phyloP scores from a whole-genome alignment of 352 stramenopile genomes.

The Pythium guiyangense region DNA sequence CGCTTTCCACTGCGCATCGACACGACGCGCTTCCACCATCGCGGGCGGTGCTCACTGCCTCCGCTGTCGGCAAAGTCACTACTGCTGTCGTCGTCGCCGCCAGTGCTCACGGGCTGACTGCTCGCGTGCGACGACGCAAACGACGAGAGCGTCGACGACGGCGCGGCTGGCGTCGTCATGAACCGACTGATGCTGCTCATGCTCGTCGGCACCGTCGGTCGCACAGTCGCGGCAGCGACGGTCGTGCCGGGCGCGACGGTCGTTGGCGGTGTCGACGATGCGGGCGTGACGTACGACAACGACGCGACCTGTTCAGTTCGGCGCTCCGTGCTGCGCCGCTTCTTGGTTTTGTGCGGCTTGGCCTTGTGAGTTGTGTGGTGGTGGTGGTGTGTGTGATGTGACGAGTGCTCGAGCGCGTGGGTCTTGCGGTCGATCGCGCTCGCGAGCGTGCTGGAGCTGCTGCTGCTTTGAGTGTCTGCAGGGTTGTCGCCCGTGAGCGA shows the following conservation, averaged over 20 bases:
- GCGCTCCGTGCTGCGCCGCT: background rate
- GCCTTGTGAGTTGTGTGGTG: too few relatives aligned
- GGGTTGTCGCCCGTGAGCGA: too few relatives aligned
- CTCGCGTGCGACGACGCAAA: slow-evolving; percentile 15
- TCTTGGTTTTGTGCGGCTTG: background rate
- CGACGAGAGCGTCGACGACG: slow-evolving; percentile 11
- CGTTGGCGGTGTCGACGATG: background rate
- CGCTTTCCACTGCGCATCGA: slow-evolving; percentile 23
- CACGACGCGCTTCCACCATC: slow-evolving; percentile 36
- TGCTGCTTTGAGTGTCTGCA: too few relatives aligned
- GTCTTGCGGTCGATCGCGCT: too few relatives aligned
- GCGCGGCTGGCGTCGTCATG: slow-evolving; percentile 5
- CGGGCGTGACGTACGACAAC: slow-evolving; percentile 8
- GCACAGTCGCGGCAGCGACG: background rate
- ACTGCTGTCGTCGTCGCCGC: slow-evolving; percentile 7
- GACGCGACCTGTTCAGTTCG: background rate
- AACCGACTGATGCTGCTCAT: slow-evolving; percentile 11
- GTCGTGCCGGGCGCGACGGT: background rate
- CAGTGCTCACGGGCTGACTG: slow-evolving; percentile 6
- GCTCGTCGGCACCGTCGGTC: background rate
- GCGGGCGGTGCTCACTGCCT: background rate
- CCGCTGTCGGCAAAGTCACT: slow-evolving; percentile 21
- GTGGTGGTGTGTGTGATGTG: too few relatives aligned
- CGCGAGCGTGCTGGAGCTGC: too few relatives aligned
- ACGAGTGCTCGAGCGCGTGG: too few relatives aligned